phyloP scores from a whole-genome alignment of 257 asterid species.

The Petrea volubilis region DNA sequence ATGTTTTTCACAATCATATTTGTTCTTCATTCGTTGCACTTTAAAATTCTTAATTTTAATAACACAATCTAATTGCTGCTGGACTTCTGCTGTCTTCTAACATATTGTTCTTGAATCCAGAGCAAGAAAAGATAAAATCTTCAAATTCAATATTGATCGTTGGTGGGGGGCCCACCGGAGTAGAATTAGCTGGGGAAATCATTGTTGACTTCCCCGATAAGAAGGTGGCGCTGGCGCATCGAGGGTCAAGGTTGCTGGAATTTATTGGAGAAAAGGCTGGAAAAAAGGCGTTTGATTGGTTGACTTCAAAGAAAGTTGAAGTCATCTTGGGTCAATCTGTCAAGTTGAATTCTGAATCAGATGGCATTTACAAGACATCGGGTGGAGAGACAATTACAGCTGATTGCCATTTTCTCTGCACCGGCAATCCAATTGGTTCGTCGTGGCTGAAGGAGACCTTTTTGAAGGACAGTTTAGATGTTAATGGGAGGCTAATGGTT shows the following conservation, averaged over 20 bases:
- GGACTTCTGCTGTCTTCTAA: background rate
- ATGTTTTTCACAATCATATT: background rate
- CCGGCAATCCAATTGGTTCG: slow-evolving; percentile 59
- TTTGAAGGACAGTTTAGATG: slow-evolving; percentile 59
- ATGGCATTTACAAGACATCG: slow-evolving; percentile 60
- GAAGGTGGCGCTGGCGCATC: slow-evolving; percentile 74
- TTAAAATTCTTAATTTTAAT: slow-evolving; percentile 7
- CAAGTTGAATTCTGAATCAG: slow-evolving; percentile 39
- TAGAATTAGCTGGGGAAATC: slow-evolving; percentile 87
- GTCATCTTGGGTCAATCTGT: slow-evolving; percentile 70
- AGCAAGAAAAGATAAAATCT: slow-evolving; percentile 69
- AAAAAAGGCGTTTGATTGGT: slow-evolving; percentile 70
- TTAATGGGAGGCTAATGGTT: slow-evolving; percentile 60
- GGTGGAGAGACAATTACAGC: slow-evolving; percentile 69
- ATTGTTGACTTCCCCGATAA: slow-evolving; percentile 73
- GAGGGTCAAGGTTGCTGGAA: slow-evolving; percentile 72
- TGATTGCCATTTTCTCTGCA: slow-evolving; percentile 76
- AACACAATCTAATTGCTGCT: background rate
- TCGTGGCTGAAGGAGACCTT: slow-evolving; percentile 69
- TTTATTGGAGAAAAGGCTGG: slow-evolving; percentile 69
- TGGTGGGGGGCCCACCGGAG: slow-evolving; percentile 96
- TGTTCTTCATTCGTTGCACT: background rate
- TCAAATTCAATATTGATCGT: slow-evolving; percentile 63
- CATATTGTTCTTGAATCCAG: slow-evolving; percentile 32
- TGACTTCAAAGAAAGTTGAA: slow-evolving; percentile 69